Percentiles rank a stretch among this genome's conserved stretches.
Conservation (phyloP, 495 filamentous ascomycete species). For the Articulospora tetracladia region DNA sequence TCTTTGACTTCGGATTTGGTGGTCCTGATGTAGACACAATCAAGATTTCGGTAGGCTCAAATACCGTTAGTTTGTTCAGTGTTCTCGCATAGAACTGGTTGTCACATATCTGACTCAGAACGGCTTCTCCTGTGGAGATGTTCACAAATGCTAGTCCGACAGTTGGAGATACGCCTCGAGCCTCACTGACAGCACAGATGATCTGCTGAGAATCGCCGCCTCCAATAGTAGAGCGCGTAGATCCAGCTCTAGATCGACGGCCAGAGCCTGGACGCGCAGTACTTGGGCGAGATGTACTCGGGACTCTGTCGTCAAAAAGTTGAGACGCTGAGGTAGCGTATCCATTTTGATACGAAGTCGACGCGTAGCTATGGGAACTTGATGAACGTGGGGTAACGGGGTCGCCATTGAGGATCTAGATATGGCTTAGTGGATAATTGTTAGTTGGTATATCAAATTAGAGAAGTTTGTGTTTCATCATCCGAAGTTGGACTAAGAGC, state of each 20-base stretch:
- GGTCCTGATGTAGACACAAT: constrained; percentile 63
- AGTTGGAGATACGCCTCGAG: constrained; percentile 76
- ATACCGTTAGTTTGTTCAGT: constrained; percentile 75
- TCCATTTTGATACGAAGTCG: constrained; percentile 26
- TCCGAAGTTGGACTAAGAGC: not conserved
- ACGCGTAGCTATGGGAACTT: constrained; percentile 31
- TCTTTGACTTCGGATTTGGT: constrained; percentile 63
- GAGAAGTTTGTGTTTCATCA: no score
- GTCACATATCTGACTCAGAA: constrained; percentile 87
- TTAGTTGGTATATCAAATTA: not conserved
- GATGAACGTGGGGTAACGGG: constrained; percentile 21
- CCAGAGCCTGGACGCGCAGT: constrained; percentile 38
- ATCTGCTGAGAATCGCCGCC: constrained; percentile 61
- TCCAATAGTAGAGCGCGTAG: constrained; percentile 42
- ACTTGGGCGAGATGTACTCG: constrained; percentile 17
- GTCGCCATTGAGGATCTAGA: constrained; percentile 10
- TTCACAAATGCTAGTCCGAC: constrained; percentile 90
- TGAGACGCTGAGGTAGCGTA: constrained; percentile 23
- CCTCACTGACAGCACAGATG: constrained; percentile 89
- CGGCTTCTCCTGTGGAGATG: constrained; percentile 71
- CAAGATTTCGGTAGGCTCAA: constrained; percentile 71
- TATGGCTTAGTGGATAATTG: not conserved
- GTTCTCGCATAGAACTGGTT: constrained; percentile 84
- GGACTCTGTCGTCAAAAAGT: not conserved
- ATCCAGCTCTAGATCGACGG: constrained; percentile 62